A percentile compares a stretch with the other conserved stretches of the same genome.
Evolutionary conservation across 495 filamentous ascomycete species (phyloP).

Genomic region (Xylaria cubensis): DNA sequence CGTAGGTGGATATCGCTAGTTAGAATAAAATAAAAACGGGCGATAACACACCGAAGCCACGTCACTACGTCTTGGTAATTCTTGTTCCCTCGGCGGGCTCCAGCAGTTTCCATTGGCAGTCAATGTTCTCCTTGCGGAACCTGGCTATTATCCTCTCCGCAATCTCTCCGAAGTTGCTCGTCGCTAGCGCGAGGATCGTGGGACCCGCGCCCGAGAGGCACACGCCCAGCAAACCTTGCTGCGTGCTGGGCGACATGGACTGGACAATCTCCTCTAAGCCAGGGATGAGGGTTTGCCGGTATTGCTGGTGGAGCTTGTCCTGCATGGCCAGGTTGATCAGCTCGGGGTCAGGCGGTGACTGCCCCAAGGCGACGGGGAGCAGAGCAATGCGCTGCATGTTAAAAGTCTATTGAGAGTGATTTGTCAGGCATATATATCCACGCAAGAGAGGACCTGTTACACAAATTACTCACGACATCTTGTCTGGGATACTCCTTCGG

Average conservation of each 20-base stretch:
- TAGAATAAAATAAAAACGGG: not conserved
- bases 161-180: slow-evolving; percentile 83
- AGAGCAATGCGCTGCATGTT: slow-evolving; percentile 92
- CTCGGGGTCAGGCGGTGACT: slow-evolving; percentile 87
- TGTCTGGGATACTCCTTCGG: slow-evolving; percentile 75
- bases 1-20: not conserved
- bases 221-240: slow-evolving; percentile 88
- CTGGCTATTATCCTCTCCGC: slow-evolving; percentile 73
- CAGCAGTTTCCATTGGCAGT: slow-evolving; percentile 84
- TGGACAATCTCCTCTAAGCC: slow-evolving; percentile 89
- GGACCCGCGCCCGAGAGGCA: slow-evolving; percentile 94
- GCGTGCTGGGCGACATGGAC: slow-evolving; percentile 80
- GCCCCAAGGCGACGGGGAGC: slow-evolving; percentile 82
- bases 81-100: slow-evolving; percentile 86
- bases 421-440: slow-evolving; percentile 10
- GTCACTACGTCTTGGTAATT: slow-evolving; percentile 47
- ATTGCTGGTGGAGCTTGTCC: slow-evolving; percentile 95
- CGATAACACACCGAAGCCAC: slow-evolving; percentile 1
- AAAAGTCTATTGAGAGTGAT: slow-evolving; percentile 66
- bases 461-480: slow-evolving; percentile 68
- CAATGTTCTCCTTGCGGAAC: slow-evolving; percentile 73
- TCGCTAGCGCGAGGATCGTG: slow-evolving; percentile 91
- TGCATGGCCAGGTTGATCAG: slow-evolving; percentile 97
- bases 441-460: not conserved
- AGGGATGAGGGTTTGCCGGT: slow-evolving; percentile 86